These are phyloP conservation scores for Pseudogymnoascus sp. DNA, from an alignment of 2,329 filamentous ascomycete species.

Conservation along the genomic window DNA sequence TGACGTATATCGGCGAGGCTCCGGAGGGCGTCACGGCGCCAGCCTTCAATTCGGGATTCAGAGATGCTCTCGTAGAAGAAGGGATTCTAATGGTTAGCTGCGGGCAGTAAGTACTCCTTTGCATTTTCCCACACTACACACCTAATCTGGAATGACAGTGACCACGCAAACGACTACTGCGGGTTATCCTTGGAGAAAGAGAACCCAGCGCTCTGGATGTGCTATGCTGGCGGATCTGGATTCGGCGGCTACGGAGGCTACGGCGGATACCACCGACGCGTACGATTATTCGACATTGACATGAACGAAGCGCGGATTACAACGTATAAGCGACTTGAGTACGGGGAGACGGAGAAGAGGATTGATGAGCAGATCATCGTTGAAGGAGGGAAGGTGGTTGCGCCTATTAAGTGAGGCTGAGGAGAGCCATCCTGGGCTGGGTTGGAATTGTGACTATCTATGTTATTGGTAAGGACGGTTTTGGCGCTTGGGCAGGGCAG, in stretches of 20 bases:
- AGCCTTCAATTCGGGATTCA: conserved; percentile 84
- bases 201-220: conserved; percentile 86
- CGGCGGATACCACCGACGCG: conserved; percentile 71
- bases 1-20: conserved; percentile 53
- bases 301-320: conserved; percentile 81
- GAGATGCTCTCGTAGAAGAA: conserved; percentile 78
- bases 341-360: conserved; percentile 44
- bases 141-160: conserved; percentile 40
- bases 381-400: conserved; percentile 45
- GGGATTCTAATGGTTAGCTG: conserved; percentile 82
- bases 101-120: conserved; percentile 63
- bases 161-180: conserved; percentile 97
- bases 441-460: background rate
- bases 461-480: background rate
- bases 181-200: conserved; percentile 46
- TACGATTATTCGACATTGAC: conserved; percentile 88
- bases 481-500: conserved; percentile 5
- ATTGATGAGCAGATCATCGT: conserved; percentile 62
- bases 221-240: conserved; percentile 84
- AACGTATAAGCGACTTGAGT: conserved; percentile 87
- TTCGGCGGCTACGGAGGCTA: conserved; percentile 96
- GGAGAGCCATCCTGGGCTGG: background rate
- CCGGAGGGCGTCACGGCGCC: conserved; percentile 78
- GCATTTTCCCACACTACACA: conserved; percentile 17
- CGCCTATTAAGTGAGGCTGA: background rate